Evolutionary conservation across 257 asterid genomes (phyloP).

Genomic region (Gynochthodes officinalis): DNA sequence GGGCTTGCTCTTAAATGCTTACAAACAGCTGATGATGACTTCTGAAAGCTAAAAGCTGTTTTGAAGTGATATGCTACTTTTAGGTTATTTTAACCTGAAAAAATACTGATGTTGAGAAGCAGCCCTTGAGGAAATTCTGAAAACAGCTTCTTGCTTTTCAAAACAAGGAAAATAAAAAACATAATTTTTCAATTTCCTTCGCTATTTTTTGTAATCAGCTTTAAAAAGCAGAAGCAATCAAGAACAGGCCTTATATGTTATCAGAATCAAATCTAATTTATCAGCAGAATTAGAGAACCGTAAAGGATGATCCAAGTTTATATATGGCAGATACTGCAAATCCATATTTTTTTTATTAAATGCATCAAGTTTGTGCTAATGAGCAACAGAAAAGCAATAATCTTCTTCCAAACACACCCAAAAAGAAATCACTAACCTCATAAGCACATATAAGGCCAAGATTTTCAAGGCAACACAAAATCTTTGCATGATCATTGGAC

Average conservation of each 20-base stretch:
- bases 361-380: too few relatives aligned
- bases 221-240: not conserved
- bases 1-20: not conserved
- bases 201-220: not conserved
- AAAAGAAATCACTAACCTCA: conserved; percentile 48
- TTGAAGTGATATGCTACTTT: not conserved
- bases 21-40: not conserved
- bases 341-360: not conserved
- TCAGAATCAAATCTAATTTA: not conserved
- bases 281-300: not conserved
- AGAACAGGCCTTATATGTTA: not conserved
- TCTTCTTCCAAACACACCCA: not conserved
- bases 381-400: not conserved
- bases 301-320: not conserved
- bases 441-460: conserved; percentile 75
- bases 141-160: not conserved
- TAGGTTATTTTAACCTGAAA: not conserved
- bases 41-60: not conserved
- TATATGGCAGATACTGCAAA: not conserved
- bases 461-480: conserved; percentile 68
- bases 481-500: conserved; percentile 42
- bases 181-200: too few relatives aligned
- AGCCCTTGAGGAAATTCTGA: not conserved
- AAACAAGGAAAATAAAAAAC: too few relatives aligned
- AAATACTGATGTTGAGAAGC: not conserved